Base-by-base conservation (phyloP, 441 rosid species). In the Eutrema salsugineum region DNA sequence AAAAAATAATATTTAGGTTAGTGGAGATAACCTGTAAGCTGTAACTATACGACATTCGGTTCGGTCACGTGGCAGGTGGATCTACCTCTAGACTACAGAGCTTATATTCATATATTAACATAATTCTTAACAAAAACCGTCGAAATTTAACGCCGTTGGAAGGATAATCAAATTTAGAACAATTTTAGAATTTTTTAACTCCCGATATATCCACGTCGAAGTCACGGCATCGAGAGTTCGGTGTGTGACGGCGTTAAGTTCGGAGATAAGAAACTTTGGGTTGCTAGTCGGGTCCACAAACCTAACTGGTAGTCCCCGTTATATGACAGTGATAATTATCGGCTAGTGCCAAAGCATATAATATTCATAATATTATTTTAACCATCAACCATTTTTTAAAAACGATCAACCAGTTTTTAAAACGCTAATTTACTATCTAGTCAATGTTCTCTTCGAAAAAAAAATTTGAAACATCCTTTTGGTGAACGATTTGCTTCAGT, bases 51-150 rank as follows among this genome's bases (percentile, higher is more conserved):
- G 63, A 74, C 49, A 73, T 66, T 73, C 62, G 40, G 72, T 66
- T 73, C 62, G 40, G 72, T 66, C 72, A 73, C 78, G 78, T 59
- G 72, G 68, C 72, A 73, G 78, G 72, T 66, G 46, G 40, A 65
- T 65, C 66, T 65, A 65, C 17, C 44, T 27, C 66, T 64, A 72
- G 15, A 73, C 36, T 14, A 55, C 5, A 30, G 19, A 43, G 15
- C 33, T 49, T 58, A 48, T 48, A 57, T 38, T 53, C 56, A 20
- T 51, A 61, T 20, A 27, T 40, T 46, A 22, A 17, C 9, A 71
- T 8, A n/a, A 17, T 5, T 38, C 0, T 5, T 44, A 56, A 16
- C 49, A 11, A 53, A 20, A 19, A 32, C 72, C 65, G 73, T 70
- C 22, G 36, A 63, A n/a, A 11, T 0, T 12, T 19, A 42, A 71